Evolutionary conservation across 768 basidiomycete species (phyloP).

Genomic region (Russula compacta): DNA sequence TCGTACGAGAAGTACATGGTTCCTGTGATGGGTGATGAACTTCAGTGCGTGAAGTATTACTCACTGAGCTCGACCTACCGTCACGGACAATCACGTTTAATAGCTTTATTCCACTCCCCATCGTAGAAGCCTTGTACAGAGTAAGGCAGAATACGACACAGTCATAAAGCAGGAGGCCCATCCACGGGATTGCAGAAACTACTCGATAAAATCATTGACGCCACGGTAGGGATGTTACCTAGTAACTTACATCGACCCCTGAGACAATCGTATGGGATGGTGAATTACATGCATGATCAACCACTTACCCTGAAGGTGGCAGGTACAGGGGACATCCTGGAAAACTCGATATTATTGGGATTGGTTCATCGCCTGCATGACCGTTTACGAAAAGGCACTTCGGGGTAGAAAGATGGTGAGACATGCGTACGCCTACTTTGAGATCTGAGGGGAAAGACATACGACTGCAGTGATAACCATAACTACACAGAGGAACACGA

Average conservation of each 20-base stretch:
- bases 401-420: neutral
- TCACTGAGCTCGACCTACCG: neutral
- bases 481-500: no score
- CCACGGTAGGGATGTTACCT: neutral
- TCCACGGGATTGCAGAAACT: neutral
- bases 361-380: neutral
- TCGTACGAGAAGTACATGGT: conserved; percentile 10
- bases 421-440: neutral
- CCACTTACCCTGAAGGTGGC: neutral
- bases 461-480: neutral
- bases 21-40: neutral
- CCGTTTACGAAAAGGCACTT: neutral
- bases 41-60: neutral
- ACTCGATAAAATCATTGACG: neutral
- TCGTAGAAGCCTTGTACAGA: neutral
- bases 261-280: neutral
- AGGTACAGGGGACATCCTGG: neutral
- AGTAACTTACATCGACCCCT: neutral
- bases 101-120: neutral
- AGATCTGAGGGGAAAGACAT: neutral
- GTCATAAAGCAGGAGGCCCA: conserved; percentile 3
- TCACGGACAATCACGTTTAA: conserved; percentile 10
- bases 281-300: neutral
- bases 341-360: neutral
- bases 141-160: conserved; percentile 3